Conservation (phyloP, 2,329 filamentous ascomycete genomes). For the Pseudogymnoascus sp. region DNA sequence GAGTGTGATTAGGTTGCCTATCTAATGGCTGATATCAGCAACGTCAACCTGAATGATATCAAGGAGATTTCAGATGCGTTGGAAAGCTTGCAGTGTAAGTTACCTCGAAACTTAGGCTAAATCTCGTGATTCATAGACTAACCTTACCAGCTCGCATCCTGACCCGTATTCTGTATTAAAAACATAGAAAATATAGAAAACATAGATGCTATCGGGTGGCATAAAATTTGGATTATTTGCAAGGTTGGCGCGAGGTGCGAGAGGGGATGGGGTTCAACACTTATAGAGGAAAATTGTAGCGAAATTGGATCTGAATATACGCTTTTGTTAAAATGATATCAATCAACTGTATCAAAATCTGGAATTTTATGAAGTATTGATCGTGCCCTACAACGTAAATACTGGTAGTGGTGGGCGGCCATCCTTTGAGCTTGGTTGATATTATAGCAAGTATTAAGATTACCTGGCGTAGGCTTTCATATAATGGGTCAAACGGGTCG, state of each 20-base stretch:
- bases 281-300: neutral
- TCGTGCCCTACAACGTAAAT: neutral
- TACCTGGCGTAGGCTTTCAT: neutral
- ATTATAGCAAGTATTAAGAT: neutral
- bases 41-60: conserved; percentile 71
- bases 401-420: neutral
- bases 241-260: conserved; percentile 6
- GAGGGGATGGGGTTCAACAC: conserved; percentile 5
- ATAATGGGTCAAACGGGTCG: neutral
- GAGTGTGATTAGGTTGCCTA: conserved; percentile 60
- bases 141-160: conserved; percentile 29
- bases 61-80: conserved; percentile 78
- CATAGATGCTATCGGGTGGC: neutral
- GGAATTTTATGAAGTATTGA: too few relatives aligned
- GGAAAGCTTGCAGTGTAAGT: conserved; percentile 71
- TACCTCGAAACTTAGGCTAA: neutral
- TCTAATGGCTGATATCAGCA: conserved; percentile 94
- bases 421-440: neutral
- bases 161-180: conserved; percentile 32
- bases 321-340: neutral
- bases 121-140: conserved; percentile 11
- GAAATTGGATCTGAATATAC: conserved; percentile 4
- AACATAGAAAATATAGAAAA: neutral
- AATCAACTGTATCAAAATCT: neutral
- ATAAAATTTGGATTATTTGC: conserved; percentile 1